Evolutionary conservation across 257 asterid genomes (phyloP), one percentile per base, ranked within the genome.

Genomic region (Solanum stenotomum): DNA sequence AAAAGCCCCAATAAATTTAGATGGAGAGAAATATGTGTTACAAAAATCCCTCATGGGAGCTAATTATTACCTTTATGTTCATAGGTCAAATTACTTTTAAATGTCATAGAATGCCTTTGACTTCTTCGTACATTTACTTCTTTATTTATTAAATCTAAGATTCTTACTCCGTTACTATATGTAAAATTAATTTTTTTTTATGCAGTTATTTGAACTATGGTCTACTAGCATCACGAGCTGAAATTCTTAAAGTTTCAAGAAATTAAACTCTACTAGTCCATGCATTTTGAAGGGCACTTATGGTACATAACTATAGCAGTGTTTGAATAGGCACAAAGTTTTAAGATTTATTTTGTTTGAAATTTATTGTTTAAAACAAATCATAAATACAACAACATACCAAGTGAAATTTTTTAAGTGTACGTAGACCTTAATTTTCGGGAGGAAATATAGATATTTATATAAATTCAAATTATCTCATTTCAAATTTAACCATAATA

Each of bases 151-250:
- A 10, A 63, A 8, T 37, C 37, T 34, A 34, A 34, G 40, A n/a
- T n/a, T 63, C 31, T 63, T 31, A 4, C 71, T 63, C 7, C 3
- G 1, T 27, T 23, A 10, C 11, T 4, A 46, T 61, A 61, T 4
- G 3, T 61, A 10, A 61, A 8, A 22, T 8, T 61, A 0, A 33
- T 5, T 0, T 52, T 16, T 52, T 7, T 8, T 23, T 9, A 23
- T 35, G 42, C 93, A 94, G 97, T 89, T 94, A 91, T 85, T 85
- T 91, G 83, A 87, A 88, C 89, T 93, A 63, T 63, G 97, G 97
- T 8, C 37, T 63, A 76, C 65, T 46, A 70, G 96, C 96, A 11
- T 92, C 89, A 14, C 92, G 97, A 33, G 97, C 94, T 27, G 89
- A 88, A 40, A 91, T 83, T 46, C 88, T 94, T 29, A 83, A 89